Evolutionary conservation across 108 stramenopile species (phyloP), one percentile per base, ranked within the genome.

Genomic region (Stephanodiscus minutulus): DNA sequence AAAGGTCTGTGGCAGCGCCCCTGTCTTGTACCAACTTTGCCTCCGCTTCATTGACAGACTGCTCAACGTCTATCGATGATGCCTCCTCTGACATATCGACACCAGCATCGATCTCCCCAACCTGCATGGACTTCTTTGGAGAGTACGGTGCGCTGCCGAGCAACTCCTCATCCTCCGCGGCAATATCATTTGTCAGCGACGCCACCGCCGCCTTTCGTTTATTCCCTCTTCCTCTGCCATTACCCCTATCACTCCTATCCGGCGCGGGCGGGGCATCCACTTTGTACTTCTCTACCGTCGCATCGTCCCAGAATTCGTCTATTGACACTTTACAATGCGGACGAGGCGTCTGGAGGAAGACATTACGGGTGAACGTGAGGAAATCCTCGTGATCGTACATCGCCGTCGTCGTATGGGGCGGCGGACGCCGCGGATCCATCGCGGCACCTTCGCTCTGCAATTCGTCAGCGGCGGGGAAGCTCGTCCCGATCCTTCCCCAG

Each of bases 321-420:
- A 79, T 72, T 13, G 56, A 50, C 31, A 72, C 27, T 1, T 70
- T 70, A 58, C 77, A 61, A 22, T 58, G 28, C 52, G 66, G 77
- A 36, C 70, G 77, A 56, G 77, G 77, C 24, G 77, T 79, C 65
- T 79, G 77, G 35, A 79, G 43, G 37, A 72, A 79, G 6, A 79
- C n/a, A 37, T 79, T 79, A 3, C 77, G 64, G 10, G 77, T 57
- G 37, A 72, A 79, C 6, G 50, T 72, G 0, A 79, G 56, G 11
- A 61, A 79, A 12, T 79, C 77, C 33, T 79, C 77, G 18, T 66
- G 70, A 1, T 61, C 49, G 52, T 79, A 53, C 18, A 60, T 41
- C 21, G 20, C 52, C 25, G 22, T 53, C 52, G 25, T 25, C 52
- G 25, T 60, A 10, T 22, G 29, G 24, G 7, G 33, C 35, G 13